These are phyloP conservation scores for Ceratobasidium sp. DNA, from an alignment of 1,284 basidiomycete species.

Conservation along the genomic window DNA sequence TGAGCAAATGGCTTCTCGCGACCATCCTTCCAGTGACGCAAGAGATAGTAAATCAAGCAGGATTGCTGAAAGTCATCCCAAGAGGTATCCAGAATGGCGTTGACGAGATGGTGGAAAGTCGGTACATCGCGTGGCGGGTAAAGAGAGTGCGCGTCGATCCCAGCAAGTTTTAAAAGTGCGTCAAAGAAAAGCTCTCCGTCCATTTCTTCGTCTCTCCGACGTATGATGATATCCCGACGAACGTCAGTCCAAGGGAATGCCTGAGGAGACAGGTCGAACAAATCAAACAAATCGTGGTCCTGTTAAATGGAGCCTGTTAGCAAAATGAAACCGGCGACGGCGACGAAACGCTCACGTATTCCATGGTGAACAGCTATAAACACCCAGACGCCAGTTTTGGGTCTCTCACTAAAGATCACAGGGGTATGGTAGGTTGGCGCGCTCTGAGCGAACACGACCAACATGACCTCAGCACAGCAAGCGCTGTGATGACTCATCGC, in stretches of 20 bases:
- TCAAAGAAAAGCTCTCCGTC: constrained; percentile 76
- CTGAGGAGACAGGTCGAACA: constrained; percentile 46
- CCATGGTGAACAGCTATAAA: background rate
- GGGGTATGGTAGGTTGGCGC: constrained; percentile 21
- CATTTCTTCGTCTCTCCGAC: constrained; percentile 65
- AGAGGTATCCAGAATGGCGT: constrained; percentile 65
- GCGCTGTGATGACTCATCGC: constrained; percentile 22
- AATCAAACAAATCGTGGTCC: constrained; percentile 35
- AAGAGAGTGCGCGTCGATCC: constrained; percentile 58
- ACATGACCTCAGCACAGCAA: constrained; percentile 30
- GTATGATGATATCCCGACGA: constrained; percentile 64
- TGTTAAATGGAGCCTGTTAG: background rate
- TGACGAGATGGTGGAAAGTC: constrained; percentile 64
- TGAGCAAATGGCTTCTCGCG: constrained; percentile 65
- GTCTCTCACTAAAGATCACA: background rate
- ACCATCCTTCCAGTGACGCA: constrained; percentile 77
- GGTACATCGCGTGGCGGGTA: constrained; percentile 73
- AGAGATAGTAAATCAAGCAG: constrained; percentile 76
- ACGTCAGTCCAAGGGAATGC: constrained; percentile 59
- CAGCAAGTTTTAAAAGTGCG: constrained; percentile 71
- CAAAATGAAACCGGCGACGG: background rate
- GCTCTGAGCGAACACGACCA: constrained; percentile 23
- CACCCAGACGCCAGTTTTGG: background rate
- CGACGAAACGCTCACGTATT: constrained; percentile 7
- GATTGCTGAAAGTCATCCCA: constrained; percentile 82